phyloP scores from a whole-genome alignment of 129 eudicot genomes.

The Silybum marianum region DNA sequence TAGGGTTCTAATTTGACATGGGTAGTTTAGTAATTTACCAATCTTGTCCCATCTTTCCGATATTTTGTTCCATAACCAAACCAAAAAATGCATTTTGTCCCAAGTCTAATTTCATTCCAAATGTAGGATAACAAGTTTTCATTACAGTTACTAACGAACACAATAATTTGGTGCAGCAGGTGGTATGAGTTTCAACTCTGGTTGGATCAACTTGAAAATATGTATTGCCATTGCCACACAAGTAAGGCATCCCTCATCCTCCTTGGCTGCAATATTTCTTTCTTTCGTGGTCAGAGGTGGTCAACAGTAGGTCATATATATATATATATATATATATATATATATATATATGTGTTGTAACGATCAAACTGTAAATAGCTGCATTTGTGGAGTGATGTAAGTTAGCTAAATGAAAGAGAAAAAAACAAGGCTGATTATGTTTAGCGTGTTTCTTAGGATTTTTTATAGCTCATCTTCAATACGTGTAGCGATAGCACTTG shows the following conservation, averaged over 20 bases:
- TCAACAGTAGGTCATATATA: constrained; percentile 16
- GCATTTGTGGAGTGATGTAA: constrained; percentile 17
- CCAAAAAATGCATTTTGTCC: background rate
- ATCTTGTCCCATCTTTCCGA: background rate
- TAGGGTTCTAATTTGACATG: background rate
- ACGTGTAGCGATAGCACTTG: constrained; percentile 11
- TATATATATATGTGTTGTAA: background rate
- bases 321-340: no score
- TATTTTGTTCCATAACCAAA: background rate
- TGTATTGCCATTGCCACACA: background rate
- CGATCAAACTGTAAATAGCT: constrained; percentile 30
- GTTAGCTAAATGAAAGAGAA: constrained; percentile 7
- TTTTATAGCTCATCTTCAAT: background rate
- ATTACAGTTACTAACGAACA: background rate
- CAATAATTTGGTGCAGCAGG: background rate
- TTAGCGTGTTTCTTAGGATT: background rate
- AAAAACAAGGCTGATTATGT: background rate
- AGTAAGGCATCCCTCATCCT: background rate
- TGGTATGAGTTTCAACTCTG: background rate
- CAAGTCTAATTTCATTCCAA: background rate
- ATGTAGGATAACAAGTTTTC: background rate
- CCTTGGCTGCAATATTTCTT: background rate
- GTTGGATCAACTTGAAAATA: background rate
- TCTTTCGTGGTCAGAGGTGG: constrained; percentile 22
- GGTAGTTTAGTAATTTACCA: background rate